phyloP scores from a whole-genome alignment of 2,329 filamentous ascomycete genomes.

The Xylariaceae sp. region DNA sequence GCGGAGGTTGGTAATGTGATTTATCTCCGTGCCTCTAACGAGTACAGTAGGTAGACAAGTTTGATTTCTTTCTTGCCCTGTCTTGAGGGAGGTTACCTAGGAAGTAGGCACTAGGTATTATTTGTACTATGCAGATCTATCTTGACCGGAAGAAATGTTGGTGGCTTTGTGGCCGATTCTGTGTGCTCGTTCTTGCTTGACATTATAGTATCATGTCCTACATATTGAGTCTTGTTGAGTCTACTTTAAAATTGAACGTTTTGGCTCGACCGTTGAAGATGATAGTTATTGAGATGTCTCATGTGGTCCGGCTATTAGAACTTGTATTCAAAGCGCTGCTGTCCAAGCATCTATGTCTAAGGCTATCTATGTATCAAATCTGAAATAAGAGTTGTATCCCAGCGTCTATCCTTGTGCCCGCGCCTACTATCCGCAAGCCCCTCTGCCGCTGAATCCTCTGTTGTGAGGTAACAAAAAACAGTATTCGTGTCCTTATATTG shows the following conservation, averaged over 20 bases:
- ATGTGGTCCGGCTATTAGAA: neutral
- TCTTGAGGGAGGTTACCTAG: no score
- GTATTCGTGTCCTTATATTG: neutral
- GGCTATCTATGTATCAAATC: neutral
- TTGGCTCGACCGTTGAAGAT: neutral
- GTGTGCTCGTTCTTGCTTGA: neutral
- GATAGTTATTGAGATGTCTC: neutral
- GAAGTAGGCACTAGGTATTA: no score
- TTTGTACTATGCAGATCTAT: no score
- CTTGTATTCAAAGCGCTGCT: neutral
- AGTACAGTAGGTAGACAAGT: no score
- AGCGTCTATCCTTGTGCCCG: neutral
- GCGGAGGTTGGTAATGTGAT: no score
- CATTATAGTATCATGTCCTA: slow-evolving; percentile 4
- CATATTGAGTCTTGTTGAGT: neutral
- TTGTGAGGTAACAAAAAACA: neutral
- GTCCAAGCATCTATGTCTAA: neutral
- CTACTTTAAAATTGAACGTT: neutral
- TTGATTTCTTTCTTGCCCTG: no score
- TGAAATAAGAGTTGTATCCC: neutral
- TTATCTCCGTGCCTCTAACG: no score
- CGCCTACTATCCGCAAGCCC: slow-evolving; percentile 1
- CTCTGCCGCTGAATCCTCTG: neutral
- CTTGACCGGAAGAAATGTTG: no score
- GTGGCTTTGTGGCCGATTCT: neutral